Evolutionary conservation across 177 flowering plant species (phyloP).

Genomic region (Vitis hybrid): DNA sequence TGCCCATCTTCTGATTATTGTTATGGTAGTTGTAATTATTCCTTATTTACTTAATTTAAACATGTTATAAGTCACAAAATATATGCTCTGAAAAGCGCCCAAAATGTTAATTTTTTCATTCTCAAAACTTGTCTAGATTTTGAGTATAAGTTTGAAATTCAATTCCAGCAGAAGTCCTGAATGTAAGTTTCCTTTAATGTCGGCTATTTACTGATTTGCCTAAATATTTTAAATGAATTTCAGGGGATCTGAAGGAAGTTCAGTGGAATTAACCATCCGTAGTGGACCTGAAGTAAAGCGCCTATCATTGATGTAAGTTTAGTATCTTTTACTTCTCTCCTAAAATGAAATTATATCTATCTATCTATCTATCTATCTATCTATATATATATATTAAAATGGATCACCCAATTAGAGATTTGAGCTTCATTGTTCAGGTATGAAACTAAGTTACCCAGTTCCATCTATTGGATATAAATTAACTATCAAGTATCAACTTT

Average conservation of each 20-base stretch:
- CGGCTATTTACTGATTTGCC: slow-evolving; percentile 6
- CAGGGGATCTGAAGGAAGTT: slow-evolving; percentile 96
- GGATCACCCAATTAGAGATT: too few relatives aligned
- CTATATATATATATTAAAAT: too few relatives aligned
- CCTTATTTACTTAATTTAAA: background rate
- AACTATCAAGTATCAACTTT: background rate
- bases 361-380: too few relatives aligned
- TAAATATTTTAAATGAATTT: slow-evolving; percentile 16
- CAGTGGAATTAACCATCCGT: slow-evolving; percentile 65
- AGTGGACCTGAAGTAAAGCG: slow-evolving; percentile 67
- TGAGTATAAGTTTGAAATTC: background rate
- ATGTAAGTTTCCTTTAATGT: background rate
- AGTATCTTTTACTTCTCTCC: background rate
- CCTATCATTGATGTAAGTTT: slow-evolving; percentile 67
- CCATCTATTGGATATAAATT: background rate
- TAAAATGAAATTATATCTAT: background rate
- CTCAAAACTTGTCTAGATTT: too few relatives aligned
- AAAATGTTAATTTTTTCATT: too few relatives aligned
- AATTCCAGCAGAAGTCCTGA: background rate
- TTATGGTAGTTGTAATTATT: background rate
- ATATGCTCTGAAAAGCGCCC: background rate
- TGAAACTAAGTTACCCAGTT: background rate
- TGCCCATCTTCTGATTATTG: background rate
- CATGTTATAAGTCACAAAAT: background rate
- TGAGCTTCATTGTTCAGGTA: background rate